Percentiles rank a stretch among this genome's conserved stretches.
Evolutionary conservation across 2,329 filamentous ascomycete genomes (phyloP).

Genomic region (Clonostachys solani): DNA sequence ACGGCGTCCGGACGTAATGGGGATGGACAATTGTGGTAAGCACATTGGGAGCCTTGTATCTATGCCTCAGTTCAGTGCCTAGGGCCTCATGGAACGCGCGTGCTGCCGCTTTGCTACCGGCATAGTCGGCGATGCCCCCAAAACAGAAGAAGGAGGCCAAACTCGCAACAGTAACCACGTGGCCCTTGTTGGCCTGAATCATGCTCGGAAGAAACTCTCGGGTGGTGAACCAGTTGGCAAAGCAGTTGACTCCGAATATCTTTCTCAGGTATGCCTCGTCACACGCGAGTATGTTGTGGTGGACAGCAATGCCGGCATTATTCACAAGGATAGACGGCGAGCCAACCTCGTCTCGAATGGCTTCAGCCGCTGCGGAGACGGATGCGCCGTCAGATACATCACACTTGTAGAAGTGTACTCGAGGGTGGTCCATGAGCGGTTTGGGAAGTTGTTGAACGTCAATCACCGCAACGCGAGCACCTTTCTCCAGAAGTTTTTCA

Average conservation of each 20-base stretch:
- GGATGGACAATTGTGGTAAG: constrained; percentile 62
- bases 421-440: constrained; percentile 9
- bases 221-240: constrained; percentile 60
- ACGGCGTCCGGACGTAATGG: constrained; percentile 43
- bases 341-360: constrained; percentile 41
- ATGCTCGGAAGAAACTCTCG: constrained; percentile 65
- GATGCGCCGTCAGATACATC: constrained; percentile 37
- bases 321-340: constrained; percentile 66
- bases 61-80: constrained; percentile 46
- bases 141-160: constrained; percentile 56
- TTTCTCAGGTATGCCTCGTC: constrained; percentile 52
- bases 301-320: constrained; percentile 61
- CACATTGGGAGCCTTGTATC: constrained; percentile 57
- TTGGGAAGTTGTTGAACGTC: constrained; percentile 45
- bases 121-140: constrained; percentile 62
- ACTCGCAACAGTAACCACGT: constrained; percentile 67
- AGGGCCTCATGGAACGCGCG: constrained; percentile 64
- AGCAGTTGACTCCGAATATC: constrained; percentile 65
- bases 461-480: constrained; percentile 62
- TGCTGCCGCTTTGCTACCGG: constrained; percentile 59
- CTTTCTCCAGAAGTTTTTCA: constrained; percentile 21
- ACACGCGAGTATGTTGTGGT: constrained; percentile 53
- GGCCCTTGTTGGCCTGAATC: constrained; percentile 60
- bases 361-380: constrained; percentile 33
- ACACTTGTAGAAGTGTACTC: constrained; percentile 25